Evolutionary conservation across 352 stramenopile genomes (phyloP).

Genomic region (Globisporangium cylindrosporum): DNA sequence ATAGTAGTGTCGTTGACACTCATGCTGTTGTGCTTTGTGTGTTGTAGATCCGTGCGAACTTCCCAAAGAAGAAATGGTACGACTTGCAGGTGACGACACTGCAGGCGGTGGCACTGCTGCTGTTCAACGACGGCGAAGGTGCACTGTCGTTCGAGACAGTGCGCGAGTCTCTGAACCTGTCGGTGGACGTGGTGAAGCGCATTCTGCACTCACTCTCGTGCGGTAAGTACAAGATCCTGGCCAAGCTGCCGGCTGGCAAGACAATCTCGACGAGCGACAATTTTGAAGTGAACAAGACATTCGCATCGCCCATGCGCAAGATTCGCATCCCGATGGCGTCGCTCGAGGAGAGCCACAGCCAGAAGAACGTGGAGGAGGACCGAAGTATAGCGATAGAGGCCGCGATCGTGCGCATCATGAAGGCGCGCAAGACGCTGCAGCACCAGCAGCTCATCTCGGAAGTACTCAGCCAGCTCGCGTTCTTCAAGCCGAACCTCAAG

Average conservation of each 20-base stretch:
- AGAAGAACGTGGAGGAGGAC: slow-evolving; percentile 97
- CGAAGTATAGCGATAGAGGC: slow-evolving; percentile 98
- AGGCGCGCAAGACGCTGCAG: slow-evolving; percentile 95
- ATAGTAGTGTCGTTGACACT: neutral
- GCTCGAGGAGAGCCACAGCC: slow-evolving; percentile 97
- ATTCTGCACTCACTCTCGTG: slow-evolving; percentile 98
- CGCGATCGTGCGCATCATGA: slow-evolving; percentile 99
- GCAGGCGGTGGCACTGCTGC: slow-evolving; percentile 94
- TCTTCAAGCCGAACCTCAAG: slow-evolving; percentile 98
- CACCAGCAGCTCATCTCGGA: slow-evolving; percentile 98
- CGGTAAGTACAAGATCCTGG: slow-evolving; percentile 98
- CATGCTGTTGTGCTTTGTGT: neutral
- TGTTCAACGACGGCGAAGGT: slow-evolving; percentile 91
- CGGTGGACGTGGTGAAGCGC: slow-evolving; percentile 95
- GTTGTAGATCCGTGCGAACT: slow-evolving; percentile 66
- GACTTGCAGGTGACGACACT: slow-evolving; percentile 98
- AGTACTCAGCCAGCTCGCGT: slow-evolving; percentile 96
- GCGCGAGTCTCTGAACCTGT: slow-evolving; percentile 91
- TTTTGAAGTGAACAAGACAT: slow-evolving; percentile 94
- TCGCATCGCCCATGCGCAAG: slow-evolving; percentile 95
- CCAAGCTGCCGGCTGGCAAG: slow-evolving; percentile 91
- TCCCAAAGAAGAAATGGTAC: slow-evolving; percentile 91
- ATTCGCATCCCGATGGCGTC: slow-evolving; percentile 98
- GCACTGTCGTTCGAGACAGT: slow-evolving; percentile 90
- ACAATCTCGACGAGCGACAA: slow-evolving; percentile 94